These are phyloP conservation scores for Lichtheimia corymbifera DNA, from an alignment of 371 early-diverging fungal genomes.

Conservation along the genomic window DNA sequence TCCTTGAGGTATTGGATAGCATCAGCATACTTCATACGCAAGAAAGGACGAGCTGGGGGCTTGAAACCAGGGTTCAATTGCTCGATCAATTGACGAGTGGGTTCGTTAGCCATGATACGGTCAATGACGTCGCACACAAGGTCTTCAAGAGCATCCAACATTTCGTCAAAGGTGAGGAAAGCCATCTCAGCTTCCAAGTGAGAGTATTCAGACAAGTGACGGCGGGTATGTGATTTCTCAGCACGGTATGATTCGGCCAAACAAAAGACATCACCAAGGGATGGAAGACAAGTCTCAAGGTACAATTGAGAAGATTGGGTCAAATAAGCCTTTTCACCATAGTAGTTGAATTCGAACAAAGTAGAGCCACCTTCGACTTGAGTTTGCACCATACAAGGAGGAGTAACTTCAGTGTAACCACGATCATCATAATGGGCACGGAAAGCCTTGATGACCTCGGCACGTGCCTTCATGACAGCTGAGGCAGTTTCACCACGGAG, in stretches of 20 bases:
- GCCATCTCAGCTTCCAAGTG: slow-evolving; percentile 99
- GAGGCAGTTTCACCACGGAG: slow-evolving; percentile 94
- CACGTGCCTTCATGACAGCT: slow-evolving; percentile 89
- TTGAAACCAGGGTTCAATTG: slow-evolving; percentile 95
- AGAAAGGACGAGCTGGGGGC: slow-evolving; percentile 88
- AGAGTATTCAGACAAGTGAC: slow-evolving; percentile 99
- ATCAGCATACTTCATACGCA: slow-evolving; percentile 96
- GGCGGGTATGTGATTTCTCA: slow-evolving; percentile 99
- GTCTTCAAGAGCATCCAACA: slow-evolving; percentile 91
- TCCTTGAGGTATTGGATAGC: slow-evolving; percentile 97
- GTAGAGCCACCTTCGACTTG: slow-evolving; percentile 99
- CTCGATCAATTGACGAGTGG: slow-evolving; percentile 75
- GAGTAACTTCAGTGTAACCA: slow-evolving; percentile 94
- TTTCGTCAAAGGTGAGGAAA: slow-evolving; percentile 93
- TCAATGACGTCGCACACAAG: slow-evolving; percentile 90
- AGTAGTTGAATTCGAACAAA: slow-evolving; percentile 97
- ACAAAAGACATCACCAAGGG: slow-evolving; percentile 97
- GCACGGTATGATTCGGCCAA: slow-evolving; percentile 99
- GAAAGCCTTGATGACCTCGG: slow-evolving; percentile 89
- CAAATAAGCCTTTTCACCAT: slow-evolving; percentile 97
- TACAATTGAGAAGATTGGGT: slow-evolving; percentile 99
- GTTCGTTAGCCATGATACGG: slow-evolving; percentile 76
- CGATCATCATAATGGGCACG: slow-evolving; percentile 91
- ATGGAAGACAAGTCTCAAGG: slow-evolving; percentile 97
- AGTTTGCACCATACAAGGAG: slow-evolving; percentile 99